Base-by-base conservation (phyloP, 2,329 filamentous ascomycete genomes). In the Cladosporium phlei region DNA sequence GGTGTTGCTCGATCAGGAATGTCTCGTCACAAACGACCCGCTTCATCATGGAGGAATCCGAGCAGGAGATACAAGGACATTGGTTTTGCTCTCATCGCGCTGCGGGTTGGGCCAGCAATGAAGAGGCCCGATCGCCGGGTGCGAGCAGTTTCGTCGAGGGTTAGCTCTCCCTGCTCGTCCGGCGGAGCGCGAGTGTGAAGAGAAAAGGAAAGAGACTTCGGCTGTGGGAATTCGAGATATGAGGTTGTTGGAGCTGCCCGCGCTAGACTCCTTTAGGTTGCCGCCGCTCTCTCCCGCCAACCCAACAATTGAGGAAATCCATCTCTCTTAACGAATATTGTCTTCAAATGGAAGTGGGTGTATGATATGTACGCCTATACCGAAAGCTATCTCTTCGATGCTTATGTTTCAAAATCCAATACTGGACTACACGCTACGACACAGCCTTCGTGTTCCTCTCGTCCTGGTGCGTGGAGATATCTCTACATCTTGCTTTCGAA, bases 41-140 rank as follows among this genome's bases (percentile, higher is more conserved):
- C 70, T 49, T 68, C 64, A 64, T 72, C 72, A 67, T 45, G 59
- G 56, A 55, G 64, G 64, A 68, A 73, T 69, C 63, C 64, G 65
- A 71, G 71, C 70, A 68, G 71, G 68, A 74, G 71, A 74, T 74
- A 74, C 71, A 64, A 69, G 70, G 69, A 61, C 59, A 68, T 65
- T 60, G 49, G 44, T 46, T 52, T 67, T 61, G 53, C 49, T 74
- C 69, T 74, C 52, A 39, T 66, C 70, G 66, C 70, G 60, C 66
- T 62, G 51, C 55, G 51, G 55, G 54, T 55, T 54, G 55, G 59
- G 28, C 34, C 34, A 38, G 10, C 70, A 73, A 56, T 73, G 69
- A 74, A 74, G 71, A 60, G 56, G 49, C 54, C 55, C 29, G 48
- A 38, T 48, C 46, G 27, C 28, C 34, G 32, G 20, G 30, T 22